phyloP scores from a whole-genome alignment of 179 eudicot species.

The Silene vulgaris region DNA sequence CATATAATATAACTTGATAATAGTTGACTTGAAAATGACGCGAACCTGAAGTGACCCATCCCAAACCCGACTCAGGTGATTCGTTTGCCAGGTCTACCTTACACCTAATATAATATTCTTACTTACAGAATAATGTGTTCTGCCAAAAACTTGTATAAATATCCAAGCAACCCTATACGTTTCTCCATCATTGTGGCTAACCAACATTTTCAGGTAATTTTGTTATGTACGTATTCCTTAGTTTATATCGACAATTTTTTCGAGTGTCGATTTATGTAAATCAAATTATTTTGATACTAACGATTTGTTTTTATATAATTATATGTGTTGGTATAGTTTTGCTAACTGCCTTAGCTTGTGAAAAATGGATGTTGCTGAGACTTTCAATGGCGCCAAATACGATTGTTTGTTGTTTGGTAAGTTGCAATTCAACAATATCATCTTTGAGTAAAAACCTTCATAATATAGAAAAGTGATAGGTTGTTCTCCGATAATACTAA shows the following conservation, averaged over 20 bases:
- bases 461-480: no score
- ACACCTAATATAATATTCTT: neutral
- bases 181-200: neutral
- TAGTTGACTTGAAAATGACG: no score
- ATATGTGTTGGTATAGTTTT: neutral
- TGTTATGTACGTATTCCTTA: neutral
- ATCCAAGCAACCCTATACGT: neutral
- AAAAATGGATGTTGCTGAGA: constrained; percentile 42
- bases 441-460: neutral
- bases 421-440: constrained; percentile 8
- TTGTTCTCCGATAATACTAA: no score
- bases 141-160: constrained; percentile 24
- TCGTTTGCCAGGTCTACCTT: no score
- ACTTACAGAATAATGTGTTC: neutral
- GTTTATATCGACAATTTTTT: no score
- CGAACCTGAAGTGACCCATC: no score
- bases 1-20: no score
- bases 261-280: neutral
- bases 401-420: constrained; percentile 78
- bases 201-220: constrained; percentile 20
- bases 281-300: neutral
- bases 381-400: constrained; percentile 40
- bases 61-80: no score
- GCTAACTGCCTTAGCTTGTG: neutral
- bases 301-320: neutral